These are phyloP conservation scores for Allium sativum DNA, from an alignment of 106 monocot genomes.

Conservation along the genomic window DNA sequence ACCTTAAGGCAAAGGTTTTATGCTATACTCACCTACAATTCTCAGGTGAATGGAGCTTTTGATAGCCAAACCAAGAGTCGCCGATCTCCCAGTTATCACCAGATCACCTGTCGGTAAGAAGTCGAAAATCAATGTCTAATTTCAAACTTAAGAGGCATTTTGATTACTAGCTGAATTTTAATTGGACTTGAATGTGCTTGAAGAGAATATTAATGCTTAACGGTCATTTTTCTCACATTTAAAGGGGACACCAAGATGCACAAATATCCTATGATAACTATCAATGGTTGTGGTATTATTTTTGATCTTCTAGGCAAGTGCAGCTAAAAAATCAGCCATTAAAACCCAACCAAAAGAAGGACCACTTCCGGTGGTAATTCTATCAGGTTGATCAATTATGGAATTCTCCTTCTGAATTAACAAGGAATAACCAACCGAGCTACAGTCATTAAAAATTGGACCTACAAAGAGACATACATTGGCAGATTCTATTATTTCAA, in stretches of 20 bases:
- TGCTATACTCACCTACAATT: conserved; percentile 23
- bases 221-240: conserved; percentile 15
- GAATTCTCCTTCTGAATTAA: conserved; percentile 39
- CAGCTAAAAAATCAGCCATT: conserved; percentile 34
- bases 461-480: conserved; percentile 33
- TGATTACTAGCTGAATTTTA: too few species aligned
- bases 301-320: conserved; percentile 25
- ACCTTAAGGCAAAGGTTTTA: too few species aligned
- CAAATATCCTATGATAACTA: conserved; percentile 29
- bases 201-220: conserved; percentile 40
- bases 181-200: conserved; percentile 39
- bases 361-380: conserved; percentile 30
- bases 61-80: conserved; percentile 47
- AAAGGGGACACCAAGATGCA: conserved; percentile 17
- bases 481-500: conserved; percentile 36
- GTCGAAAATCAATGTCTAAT: not conserved
- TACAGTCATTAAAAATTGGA: conserved; percentile 41
- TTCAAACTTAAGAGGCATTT: too few species aligned
- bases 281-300: conserved; percentile 31
- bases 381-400: conserved; percentile 27
- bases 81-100: conserved; percentile 34
- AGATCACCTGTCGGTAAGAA: conserved; percentile 17
- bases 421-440: conserved; percentile 48
- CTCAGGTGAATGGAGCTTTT: conserved; percentile 34
- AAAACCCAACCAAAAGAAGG: conserved; percentile 36